Conservation (phyloP, 495 filamentous ascomycete species). For the Mytilinidion resinicola region DNA sequence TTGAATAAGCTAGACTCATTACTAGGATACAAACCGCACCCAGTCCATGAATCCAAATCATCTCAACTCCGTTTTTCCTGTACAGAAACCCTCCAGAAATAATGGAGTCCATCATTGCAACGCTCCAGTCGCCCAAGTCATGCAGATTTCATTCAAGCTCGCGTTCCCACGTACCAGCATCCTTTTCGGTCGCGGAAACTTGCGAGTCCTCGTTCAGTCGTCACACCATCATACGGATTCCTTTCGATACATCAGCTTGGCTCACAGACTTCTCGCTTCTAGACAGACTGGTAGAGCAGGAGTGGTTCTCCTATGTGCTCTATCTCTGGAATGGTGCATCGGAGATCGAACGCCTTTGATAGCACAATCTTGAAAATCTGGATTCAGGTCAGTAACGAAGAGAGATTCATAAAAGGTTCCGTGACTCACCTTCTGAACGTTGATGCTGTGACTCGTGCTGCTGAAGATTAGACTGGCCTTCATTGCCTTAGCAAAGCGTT, state of each 20-base stretch:
- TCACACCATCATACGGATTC: neutral
- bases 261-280: neutral
- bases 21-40: neutral
- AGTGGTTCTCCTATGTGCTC: slow-evolving; percentile 96
- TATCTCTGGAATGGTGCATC: slow-evolving; percentile 98
- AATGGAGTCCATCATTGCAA: neutral
- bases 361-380: slow-evolving; percentile 99
- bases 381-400: neutral
- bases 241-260: neutral
- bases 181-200: neutral
- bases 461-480: slow-evolving; percentile 95
- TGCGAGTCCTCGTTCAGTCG: neutral
- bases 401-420: neutral
- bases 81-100: neutral
- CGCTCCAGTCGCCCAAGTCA: slow-evolving; percentile 24
- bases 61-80: slow-evolving; percentile 1
- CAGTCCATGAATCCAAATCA: neutral
- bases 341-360: slow-evolving; percentile 95
- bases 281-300: slow-evolving; percentile 60
- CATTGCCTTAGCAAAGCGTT: slow-evolving; percentile 96
- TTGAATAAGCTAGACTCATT: too few relatives aligned
- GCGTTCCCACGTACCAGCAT: too few relatives aligned
- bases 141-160: slow-evolving; percentile 19
- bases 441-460: slow-evolving; percentile 98
- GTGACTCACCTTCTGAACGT: slow-evolving; percentile 84